Percentiles rank a stretch among this genome's conserved stretches.
Evolutionary conservation across 2,329 filamentous ascomycete species (phyloP).

Genomic region (Podosphaera fusca): DNA sequence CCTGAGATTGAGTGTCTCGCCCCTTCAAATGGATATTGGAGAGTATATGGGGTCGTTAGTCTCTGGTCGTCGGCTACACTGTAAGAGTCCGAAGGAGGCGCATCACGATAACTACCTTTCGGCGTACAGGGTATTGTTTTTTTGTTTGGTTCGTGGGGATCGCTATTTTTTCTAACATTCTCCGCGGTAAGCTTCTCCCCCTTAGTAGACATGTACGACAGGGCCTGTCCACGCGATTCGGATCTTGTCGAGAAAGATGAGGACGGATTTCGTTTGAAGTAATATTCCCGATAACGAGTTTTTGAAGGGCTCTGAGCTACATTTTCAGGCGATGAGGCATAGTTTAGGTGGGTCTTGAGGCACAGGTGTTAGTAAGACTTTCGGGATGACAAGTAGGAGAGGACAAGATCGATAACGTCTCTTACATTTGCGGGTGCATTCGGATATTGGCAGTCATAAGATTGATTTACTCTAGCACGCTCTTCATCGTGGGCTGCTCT

Average conservation of each 20-base stretch:
- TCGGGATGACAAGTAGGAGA: neutral
- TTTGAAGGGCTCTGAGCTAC: neutral
- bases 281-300: neutral
- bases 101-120: constrained; percentile 9
- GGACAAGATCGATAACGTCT: constrained; percentile 1
- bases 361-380: neutral
- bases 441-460: neutral
- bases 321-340: neutral
- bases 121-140: constrained; percentile 14
- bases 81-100: constrained; percentile 12
- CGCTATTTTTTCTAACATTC: constrained; percentile 10
- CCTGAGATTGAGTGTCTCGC: constrained; percentile 12
- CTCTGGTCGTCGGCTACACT: neutral
- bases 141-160: constrained; percentile 8
- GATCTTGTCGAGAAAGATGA: neutral
- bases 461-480: constrained; percentile 3
- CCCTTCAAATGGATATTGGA: constrained; percentile 6
- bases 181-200: constrained; percentile 2
- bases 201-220: constrained; percentile 11
- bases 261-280: neutral
- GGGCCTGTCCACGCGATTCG: constrained; percentile 4
- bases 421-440: constrained; percentile 9
- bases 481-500: constrained; percentile 15
- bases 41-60: neutral
- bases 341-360: neutral